Evolutionary conservation across 169 alveolate species (phyloP).

Genomic region (Plasmodium gallinaceum): DNA sequence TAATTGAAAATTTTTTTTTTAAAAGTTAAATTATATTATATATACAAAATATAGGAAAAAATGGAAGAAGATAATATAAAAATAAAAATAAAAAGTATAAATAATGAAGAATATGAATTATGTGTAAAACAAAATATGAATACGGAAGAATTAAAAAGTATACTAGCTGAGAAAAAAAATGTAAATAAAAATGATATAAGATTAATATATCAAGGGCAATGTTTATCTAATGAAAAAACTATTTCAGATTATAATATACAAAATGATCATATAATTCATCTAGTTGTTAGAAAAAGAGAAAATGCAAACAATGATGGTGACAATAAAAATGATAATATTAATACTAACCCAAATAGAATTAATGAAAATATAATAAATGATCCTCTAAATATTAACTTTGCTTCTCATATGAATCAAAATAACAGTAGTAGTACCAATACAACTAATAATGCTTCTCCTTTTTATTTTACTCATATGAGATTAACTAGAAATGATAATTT

Average conservation of each 20-base stretch:
- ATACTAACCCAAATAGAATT: not conserved
- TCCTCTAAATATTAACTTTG: conserved; percentile 24
- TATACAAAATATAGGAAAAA: not conserved
- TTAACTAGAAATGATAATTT: conserved; percentile 55
- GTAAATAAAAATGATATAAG: conserved; percentile 56
- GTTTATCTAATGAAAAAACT: conserved; percentile 46
- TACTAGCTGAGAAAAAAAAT: conserved; percentile 40
- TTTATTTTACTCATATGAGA: conserved; percentile 74
- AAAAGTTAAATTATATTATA: not conserved
- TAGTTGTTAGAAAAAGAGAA: conserved; percentile 66
- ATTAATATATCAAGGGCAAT: conserved; percentile 70
- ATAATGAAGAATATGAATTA: conserved; percentile 54
- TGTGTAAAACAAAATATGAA: conserved; percentile 19
- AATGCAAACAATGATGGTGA: conserved; percentile 10
- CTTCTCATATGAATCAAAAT: conserved; percentile 11
- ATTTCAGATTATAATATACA: conserved; percentile 63
- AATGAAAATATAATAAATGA: conserved; percentile 33
- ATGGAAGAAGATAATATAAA: conserved; percentile 51
- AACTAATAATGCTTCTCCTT: conserved; percentile 12
- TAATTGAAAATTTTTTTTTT: too few relatives aligned
- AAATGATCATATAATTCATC: conserved; percentile 68
- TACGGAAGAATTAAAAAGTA: conserved; percentile 47
- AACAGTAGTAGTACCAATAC: conserved; percentile 14
- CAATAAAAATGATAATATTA: not conserved
- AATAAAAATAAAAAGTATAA: conserved; percentile 56